Percentiles rank a stretch among this genome's conserved stretches.
phyloP scores from a whole-genome alignment of 345 rosid genomes.

The Camelina neglecta region DNA sequence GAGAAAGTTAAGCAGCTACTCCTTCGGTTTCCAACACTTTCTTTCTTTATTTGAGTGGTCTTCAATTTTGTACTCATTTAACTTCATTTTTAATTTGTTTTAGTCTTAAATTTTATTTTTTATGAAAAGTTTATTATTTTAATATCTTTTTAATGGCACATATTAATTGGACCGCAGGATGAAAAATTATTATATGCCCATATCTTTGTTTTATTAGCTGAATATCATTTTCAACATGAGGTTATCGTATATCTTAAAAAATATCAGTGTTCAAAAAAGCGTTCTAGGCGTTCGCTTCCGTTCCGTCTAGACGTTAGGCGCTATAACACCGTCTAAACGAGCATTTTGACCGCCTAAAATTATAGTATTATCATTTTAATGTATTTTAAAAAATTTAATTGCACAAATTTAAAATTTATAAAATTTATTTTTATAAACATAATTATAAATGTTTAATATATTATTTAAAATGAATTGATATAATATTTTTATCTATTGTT shows the following conservation, averaged over 20 bases:
- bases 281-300: no score
- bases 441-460: no score
- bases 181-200: neutral
- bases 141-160: neutral
- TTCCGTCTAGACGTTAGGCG: no score
- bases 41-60: constrained; percentile 32
- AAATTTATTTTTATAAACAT: no score
- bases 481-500: no score
- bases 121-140: neutral
- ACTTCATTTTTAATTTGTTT: neutral
- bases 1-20: constrained; percentile 34
- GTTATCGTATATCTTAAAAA: neutral
- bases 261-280: no score
- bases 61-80: constrained; percentile 12
- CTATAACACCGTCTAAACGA: no score
- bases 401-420: no score
- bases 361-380: no score
- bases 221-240: constrained; percentile 14
- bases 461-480: no score
- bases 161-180: constrained; percentile 16
- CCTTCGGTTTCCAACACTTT: constrained; percentile 21
- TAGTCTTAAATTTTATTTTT: neutral
- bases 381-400: no score
- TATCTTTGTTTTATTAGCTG: neutral
- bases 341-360: no score